Conservation (phyloP, 495 filamentous ascomycete species). For the Trichoderma virens region DNA sequence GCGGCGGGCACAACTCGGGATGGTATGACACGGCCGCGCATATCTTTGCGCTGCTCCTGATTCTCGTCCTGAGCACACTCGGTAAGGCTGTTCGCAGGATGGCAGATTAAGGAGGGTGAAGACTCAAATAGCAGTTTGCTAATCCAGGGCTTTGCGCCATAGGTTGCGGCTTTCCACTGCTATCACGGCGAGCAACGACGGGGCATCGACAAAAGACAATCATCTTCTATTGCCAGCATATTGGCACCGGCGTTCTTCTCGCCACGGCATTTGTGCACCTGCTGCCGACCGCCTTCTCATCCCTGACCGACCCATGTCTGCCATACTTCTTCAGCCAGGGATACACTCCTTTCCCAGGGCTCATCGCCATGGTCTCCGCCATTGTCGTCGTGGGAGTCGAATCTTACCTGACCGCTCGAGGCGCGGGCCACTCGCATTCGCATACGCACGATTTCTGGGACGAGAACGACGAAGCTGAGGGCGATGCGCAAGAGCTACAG, state of each 20-base stretch:
- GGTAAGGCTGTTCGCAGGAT: conserved; percentile 51
- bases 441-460: conserved; percentile 33
- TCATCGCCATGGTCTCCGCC: conserved; percentile 47
- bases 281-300: conserved; percentile 75
- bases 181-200: conserved; percentile 42
- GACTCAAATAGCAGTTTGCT: not conserved
- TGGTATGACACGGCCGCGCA: conserved; percentile 61
- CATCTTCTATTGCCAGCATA: conserved; percentile 72
- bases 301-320: conserved; percentile 73
- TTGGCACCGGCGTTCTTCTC: conserved; percentile 79
- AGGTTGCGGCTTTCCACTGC: conserved; percentile 55
- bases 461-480: conserved; percentile 27
- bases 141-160: not conserved
- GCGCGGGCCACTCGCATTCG: conserved; percentile 45
- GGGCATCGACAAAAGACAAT: conserved; percentile 39
- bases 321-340: conserved; percentile 62
- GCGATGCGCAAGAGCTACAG: conserved; percentile 22
- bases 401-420: conserved; percentile 60
- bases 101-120: too few species aligned
- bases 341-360: conserved; percentile 68
- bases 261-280: conserved; percentile 86
- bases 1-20: conserved; percentile 53
- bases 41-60: conserved; percentile 70
- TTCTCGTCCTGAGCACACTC: conserved; percentile 62
- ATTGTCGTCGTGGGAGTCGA: conserved; percentile 68